Percentiles rank a stretch among this genome's conserved stretches.
phyloP scores from a whole-genome alignment of 345 rosid genomes.

The Rubroshorea leprosula region DNA sequence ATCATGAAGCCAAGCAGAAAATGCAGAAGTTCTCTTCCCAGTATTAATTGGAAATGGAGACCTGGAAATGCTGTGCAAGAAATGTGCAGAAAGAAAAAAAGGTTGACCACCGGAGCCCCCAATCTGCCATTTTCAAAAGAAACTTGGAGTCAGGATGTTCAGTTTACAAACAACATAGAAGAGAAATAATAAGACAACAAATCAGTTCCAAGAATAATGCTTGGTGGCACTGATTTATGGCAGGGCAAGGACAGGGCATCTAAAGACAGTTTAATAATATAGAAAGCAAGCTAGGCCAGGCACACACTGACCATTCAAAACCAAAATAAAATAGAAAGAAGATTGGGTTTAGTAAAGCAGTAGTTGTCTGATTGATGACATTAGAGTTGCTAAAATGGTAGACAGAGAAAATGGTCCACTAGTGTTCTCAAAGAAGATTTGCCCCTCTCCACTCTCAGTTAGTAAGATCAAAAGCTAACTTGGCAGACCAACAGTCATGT shows the following conservation, averaged over 20 bases:
- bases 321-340: no score
- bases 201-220: not conserved
- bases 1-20: constrained; percentile 66
- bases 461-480: constrained; percentile 3
- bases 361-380: no score
- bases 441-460: not conserved
- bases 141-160: constrained; percentile 12
- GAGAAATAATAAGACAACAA: not conserved
- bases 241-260: not conserved
- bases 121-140: constrained; percentile 45
- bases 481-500: not conserved
- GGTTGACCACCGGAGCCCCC: constrained; percentile 82
- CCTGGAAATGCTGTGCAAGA: constrained; percentile 64
- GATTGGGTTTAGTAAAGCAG: not conserved
- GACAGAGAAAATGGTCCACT: no score
- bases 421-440: no score
- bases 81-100: constrained; percentile 70
- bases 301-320: no score
- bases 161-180: not conserved
- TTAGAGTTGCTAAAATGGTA: no score
- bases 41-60: constrained; percentile 74
- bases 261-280: not conserved
- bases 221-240: not conserved
- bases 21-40: constrained; percentile 73
- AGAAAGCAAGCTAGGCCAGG: no score